phyloP scores from a whole-genome alignment of 2,329 filamentous ascomycete genomes.

The Daldinia sp. region DNA sequence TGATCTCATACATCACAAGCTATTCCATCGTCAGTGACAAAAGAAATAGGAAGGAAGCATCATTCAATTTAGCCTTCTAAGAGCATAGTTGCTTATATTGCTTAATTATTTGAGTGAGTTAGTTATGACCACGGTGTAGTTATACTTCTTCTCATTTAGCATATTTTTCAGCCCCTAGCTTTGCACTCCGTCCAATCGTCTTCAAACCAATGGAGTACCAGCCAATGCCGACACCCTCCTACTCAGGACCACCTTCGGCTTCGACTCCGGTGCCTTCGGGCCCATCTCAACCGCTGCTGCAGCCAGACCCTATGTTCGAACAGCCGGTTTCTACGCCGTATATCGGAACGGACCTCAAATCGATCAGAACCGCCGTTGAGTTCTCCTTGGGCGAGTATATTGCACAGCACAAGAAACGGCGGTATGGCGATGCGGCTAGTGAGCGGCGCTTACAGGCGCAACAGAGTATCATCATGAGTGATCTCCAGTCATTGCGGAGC shows the following conservation, averaged over 20 bases:
- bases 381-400: constrained; percentile 49
- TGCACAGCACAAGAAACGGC: constrained; percentile 45
- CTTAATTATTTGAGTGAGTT: background rate
- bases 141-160: background rate
- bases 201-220: constrained; percentile 34
- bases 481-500: constrained; percentile 55
- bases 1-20: background rate
- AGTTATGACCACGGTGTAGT: background rate
- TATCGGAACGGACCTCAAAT: constrained; percentile 38
- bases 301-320: constrained; percentile 25
- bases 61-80: background rate
- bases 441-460: constrained; percentile 56
- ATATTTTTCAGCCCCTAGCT: background rate
- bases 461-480: constrained; percentile 52
- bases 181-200: background rate
- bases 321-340: constrained; percentile 29
- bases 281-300: constrained; percentile 19
- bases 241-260: constrained; percentile 16
- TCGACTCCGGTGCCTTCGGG: constrained; percentile 5
- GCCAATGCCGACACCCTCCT: constrained; percentile 26
- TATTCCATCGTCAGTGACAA: background rate
- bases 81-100: background rate
- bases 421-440: constrained; percentile 48
- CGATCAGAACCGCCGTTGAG: constrained; percentile 42
- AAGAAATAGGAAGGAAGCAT: background rate